Percentiles rank a stretch among this genome's conserved stretches.
Conservation (phyloP, 169 alveolate species). For the Eimeria praecox region DNA sequence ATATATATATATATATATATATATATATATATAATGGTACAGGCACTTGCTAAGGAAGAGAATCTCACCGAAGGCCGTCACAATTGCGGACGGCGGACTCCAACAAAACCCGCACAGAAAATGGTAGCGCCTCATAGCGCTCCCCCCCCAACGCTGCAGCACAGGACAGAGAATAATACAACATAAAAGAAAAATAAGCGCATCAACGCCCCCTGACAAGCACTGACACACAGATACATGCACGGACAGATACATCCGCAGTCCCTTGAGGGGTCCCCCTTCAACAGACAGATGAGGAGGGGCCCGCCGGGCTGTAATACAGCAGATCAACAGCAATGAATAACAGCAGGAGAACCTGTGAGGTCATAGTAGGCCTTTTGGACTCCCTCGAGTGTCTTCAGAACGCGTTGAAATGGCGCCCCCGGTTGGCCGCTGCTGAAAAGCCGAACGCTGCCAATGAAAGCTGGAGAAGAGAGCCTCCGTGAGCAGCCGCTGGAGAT, state of each 20-base stretch:
- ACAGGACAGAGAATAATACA: not conserved
- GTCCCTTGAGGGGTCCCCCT: not conserved
- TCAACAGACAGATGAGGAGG: too few relatives aligned
- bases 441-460: not conserved
- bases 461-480: not conserved
- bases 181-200: not conserved
- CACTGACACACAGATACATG: too few relatives aligned
- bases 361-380: slow-evolving; percentile 71
- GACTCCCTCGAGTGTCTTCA: slow-evolving; percentile 58
- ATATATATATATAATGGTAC: too few relatives aligned
- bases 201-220: not conserved
- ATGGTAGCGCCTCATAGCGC: slow-evolving; percentile 90
- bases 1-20: too few relatives aligned
- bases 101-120: slow-evolving; percentile 95
- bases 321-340: not conserved
- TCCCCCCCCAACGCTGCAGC: slow-evolving; percentile 64
- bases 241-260: not conserved
- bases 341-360: not conserved
- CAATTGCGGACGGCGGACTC: slow-evolving; percentile 98
- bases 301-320: too few relatives aligned
- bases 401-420: slow-evolving; percentile 5
- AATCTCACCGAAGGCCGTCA: slow-evolving; percentile 90
- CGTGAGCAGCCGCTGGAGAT: not conserved
- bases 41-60: too few relatives aligned
- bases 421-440: not conserved